phyloP scores from a whole-genome alignment of 106 monocot species.

The Acorus gramineus region DNA sequence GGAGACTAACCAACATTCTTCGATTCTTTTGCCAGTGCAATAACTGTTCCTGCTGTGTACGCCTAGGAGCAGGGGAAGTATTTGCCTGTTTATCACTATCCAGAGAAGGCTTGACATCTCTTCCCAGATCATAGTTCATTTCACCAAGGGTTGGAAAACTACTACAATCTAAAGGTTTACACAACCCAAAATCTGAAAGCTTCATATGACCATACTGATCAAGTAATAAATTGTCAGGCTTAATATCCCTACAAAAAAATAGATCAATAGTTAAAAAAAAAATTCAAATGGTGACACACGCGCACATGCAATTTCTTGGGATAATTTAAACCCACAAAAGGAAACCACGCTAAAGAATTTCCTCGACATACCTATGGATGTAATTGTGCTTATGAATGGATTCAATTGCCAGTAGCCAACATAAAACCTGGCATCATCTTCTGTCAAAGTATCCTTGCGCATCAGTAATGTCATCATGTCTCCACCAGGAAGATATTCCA shows the following conservation, averaged over 20 bases:
- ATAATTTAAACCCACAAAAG: neutral
- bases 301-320: neutral
- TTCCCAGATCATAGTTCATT: conserved; percentile 14
- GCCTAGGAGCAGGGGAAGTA: conserved; percentile 9
- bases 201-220: conserved; percentile 56
- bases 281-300: neutral
- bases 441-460: conserved; percentile 41
- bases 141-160: conserved; percentile 38
- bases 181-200: conserved; percentile 55
- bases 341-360: neutral
- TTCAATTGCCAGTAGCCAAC: conserved; percentile 48
- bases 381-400: conserved; percentile 56
- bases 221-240: conserved; percentile 50
- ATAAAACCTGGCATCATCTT: conserved; percentile 50
- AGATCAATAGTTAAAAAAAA: neutral
- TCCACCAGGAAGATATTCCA: conserved; percentile 66
- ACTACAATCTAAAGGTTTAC: conserved; percentile 42
- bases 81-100: conserved; percentile 14
- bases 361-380: conserved; percentile 37
- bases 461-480: conserved; percentile 45
- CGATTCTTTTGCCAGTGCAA: conserved; percentile 2
- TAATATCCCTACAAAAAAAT: conserved; percentile 36
- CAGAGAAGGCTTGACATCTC: conserved; percentile 3
- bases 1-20: conserved; percentile 2
- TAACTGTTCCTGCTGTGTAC: conserved; percentile 1